These are phyloP conservation scores for Pyrenophora seminiperda DNA, from an alignment of 2,329 filamentous ascomycete genomes.

Conservation along the genomic window DNA sequence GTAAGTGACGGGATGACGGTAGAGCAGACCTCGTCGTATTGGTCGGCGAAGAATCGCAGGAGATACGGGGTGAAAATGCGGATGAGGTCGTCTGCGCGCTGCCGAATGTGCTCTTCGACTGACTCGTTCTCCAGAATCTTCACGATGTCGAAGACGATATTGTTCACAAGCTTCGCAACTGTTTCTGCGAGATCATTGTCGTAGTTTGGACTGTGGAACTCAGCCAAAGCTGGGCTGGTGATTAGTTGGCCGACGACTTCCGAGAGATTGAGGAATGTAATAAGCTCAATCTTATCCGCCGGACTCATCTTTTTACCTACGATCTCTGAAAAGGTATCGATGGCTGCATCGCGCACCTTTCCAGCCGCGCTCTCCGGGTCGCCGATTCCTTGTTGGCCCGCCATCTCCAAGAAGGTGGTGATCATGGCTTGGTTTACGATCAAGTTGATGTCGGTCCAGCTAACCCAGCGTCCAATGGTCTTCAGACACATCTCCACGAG, in stretches of 20 bases:
- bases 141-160: constrained; percentile 82
- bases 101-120: constrained; percentile 66
- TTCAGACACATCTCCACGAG: constrained; percentile 88
- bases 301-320: constrained; percentile 98
- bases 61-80: constrained; percentile 84
- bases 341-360: constrained; percentile 84
- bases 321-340: constrained; percentile 94
- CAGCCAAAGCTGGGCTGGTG: constrained; percentile 77
- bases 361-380: constrained; percentile 65
- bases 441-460: constrained; percentile 96
- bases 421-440: constrained; percentile 85
- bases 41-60: constrained; percentile 93
- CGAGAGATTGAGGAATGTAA: constrained; percentile 84
- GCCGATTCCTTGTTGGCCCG: constrained; percentile 70
- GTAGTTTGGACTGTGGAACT: constrained; percentile 81
- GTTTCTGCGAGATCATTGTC: constrained; percentile 95
- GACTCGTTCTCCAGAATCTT: constrained; percentile 76
- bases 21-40: constrained; percentile 97
- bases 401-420: constrained; percentile 80
- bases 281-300: constrained; percentile 90
- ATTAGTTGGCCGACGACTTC: constrained; percentile 86
- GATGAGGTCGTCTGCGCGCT: constrained; percentile 79
- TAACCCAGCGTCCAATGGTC: constrained; percentile 95
- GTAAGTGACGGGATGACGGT: constrained; percentile 92
- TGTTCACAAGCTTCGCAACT: constrained; percentile 94